Evolutionary conservation across 345 rosid genomes (phyloP), one percentile per base, ranked within the genome.

Genomic region (Schrenkiella parvula): DNA sequence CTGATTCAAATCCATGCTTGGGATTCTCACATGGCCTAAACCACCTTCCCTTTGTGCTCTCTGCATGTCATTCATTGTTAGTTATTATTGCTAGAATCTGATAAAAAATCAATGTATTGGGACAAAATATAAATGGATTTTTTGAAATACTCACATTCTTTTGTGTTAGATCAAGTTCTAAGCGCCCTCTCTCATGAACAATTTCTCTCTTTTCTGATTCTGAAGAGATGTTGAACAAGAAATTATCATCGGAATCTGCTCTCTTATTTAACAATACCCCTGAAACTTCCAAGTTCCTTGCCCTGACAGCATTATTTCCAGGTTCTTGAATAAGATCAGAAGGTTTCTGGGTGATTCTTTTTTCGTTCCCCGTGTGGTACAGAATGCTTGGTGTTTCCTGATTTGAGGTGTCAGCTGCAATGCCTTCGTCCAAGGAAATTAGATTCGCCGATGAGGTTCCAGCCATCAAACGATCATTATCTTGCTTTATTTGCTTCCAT

Each of bases 141-240:
- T 34, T 60, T 35, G 11, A 28, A 17, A 58, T 18, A 64, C 70
- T 60, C 43, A 53, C 82, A 51, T 61, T 74, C 32, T 61, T 79
- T 64, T 70, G 82, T 32, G 34, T 68, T 39, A 66, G 77, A 66
- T 66, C 55, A 58, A 72, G 64, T 65, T 68, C 80, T 54, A 72
- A 18, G 32, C 1, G 32, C 25, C 18, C 38, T 13, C 65, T 59
- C 68, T 81, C 81, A 71, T 19, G 32, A 35, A 10, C 13, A 63
- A 56, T 25, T 29, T 75, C 58, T 25, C 11, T 62, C 68, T 56
- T 78, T 15, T 64, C 62, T 74, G 82, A 57, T 46, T 70, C 82
- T 57, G 81, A 51, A 11, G 68, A 28, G 35, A 67, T 63, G 78
- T 50, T 70, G 61, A 71, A 72, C 23, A 21, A 50, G 54, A 68